phyloP scores from a whole-genome alignment of 2,329 filamentous ascomycete species.

The Colletotrichum viniferum region DNA sequence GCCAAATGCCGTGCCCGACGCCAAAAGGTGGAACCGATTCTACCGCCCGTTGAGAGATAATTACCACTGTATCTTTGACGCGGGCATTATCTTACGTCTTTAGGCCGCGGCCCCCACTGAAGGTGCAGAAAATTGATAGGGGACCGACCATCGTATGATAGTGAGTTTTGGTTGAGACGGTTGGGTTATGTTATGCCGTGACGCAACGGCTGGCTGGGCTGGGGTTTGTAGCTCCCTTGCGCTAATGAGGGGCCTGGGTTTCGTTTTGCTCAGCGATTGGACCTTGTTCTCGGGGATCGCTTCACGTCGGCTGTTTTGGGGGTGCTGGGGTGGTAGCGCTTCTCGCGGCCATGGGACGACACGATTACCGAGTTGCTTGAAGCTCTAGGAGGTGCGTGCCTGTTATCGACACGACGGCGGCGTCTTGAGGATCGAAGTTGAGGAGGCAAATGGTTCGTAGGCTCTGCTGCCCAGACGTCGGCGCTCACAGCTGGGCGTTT shows the following conservation, averaged over 20 bases:
- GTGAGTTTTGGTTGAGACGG: not conserved
- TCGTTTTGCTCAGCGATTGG: not conserved
- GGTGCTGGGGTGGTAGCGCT: not conserved
- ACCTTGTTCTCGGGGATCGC: constrained; percentile 1
- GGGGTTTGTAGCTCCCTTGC: not conserved
- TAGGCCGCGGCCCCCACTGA: not conserved
- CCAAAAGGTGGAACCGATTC: constrained; percentile 4
- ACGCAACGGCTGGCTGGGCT: not conserved
- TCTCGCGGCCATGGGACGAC: not conserved
- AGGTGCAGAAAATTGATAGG: not conserved
- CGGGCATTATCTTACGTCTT: not conserved
- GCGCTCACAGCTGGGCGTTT: not conserved
- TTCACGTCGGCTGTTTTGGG: constrained; percentile 1
- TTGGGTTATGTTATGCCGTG: not conserved
- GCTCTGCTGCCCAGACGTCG: not conserved
- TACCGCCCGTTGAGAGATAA: constrained; percentile 5
- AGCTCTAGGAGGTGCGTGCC: not conserved
- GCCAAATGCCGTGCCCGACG: constrained; percentile 17
- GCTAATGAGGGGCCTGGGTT: not conserved
- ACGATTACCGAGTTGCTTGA: not conserved
- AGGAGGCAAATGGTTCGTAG: not conserved
- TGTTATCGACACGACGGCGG: not conserved
- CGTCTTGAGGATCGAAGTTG: not conserved
- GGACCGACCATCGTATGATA: not conserved
- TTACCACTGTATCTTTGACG: not conserved